These are phyloP conservation scores for Tricholomella constricta DNA, from an alignment of 768 basidiomycete species.

Conservation along the genomic window DNA sequence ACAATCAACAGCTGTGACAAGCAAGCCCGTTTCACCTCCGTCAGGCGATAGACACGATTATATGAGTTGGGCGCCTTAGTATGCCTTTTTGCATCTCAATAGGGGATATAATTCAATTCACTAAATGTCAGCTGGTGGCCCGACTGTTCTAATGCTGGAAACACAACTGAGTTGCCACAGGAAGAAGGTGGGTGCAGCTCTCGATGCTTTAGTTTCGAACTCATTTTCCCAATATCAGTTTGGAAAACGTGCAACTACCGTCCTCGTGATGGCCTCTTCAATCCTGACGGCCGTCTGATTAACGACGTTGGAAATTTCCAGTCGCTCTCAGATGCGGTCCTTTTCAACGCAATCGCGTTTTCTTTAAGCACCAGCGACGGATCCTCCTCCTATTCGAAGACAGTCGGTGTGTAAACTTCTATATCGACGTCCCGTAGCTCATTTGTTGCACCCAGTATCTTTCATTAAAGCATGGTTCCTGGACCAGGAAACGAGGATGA, in stretches of 20 bases:
- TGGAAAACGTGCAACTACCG: slow-evolving; percentile 62
- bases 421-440: not conserved
- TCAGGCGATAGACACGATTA: slow-evolving; percentile 62
- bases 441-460: slow-evolving; percentile 28
- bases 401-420: slow-evolving; percentile 32
- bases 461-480: slow-evolving; percentile 64
- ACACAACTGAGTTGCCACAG: slow-evolving; percentile 55
- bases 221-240: slow-evolving; percentile 35
- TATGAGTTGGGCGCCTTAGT: slow-evolving; percentile 76
- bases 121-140: slow-evolving; percentile 56
- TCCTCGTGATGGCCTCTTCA: slow-evolving; percentile 60
- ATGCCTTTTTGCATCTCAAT: slow-evolving; percentile 22
- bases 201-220: not conserved
- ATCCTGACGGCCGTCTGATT: slow-evolving; percentile 60
- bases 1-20: slow-evolving; percentile 44
- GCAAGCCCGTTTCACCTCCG: slow-evolving; percentile 48
- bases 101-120: not conserved
- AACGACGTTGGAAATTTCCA: slow-evolving; percentile 59
- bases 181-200: slow-evolving; percentile 44
- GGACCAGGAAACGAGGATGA: slow-evolving; percentile 58
- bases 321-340: slow-evolving; percentile 56
- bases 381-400: slow-evolving; percentile 42
- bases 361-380: slow-evolving; percentile 41
- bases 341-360: slow-evolving; percentile 63
- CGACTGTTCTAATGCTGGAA: slow-evolving; percentile 57